Base-by-base conservation (phyloP, 1,284 basidiomycete species). In the Cutaneotrichosporon sp. region DNA sequence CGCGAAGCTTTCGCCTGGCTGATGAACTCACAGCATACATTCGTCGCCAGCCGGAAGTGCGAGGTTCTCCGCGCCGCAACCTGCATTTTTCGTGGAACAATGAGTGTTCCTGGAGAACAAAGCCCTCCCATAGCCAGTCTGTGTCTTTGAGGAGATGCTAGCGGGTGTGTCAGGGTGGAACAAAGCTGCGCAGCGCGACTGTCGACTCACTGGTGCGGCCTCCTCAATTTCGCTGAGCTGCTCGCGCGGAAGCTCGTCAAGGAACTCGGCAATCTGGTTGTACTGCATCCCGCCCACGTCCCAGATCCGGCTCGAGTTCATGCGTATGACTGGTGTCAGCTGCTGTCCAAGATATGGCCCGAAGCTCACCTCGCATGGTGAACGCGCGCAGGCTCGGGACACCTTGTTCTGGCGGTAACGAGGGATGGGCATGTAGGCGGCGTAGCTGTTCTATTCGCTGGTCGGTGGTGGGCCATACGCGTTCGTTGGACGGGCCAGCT, bases 111-210 rank as follows among this genome's bases (percentile, higher is more conserved):
- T 60, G 46, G 3, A 73, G 44, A 14, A 72, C 26, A 46, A 65
- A 69, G 3, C 51, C 46, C 55, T 73, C 71, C 65, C 67, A 73
- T 22, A 73, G 50, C 71, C 70, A 72, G 43, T 73, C 71, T 3
- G 70, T 70, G 41, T 73, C 69, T 17, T 68, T 62, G 43, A 62
- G 58, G 46, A 73, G 60, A 37, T 69, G 66, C 71, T 12, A 30
- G 10, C 35, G n/a, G 2, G 8, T 43, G 4, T 13, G 35, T 3
- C 18, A 26, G 12, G 7, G 2, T n/a, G n/a, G 17, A 7, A 30
- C 26, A 30, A 30, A 30, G 26, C 26, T 5, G 10, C 7, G 26
- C 26, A 30, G 10, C n/a, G n/a, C n/a, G n/a, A n/a, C n/a, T n/a
- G n/a, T n/a, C n/a, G n/a, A 59, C 63, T 52, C 34, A 69, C 66